phyloP scores from a whole-genome alignment of 495 filamentous ascomycete genomes.

The Durotheca rogersii region DNA sequence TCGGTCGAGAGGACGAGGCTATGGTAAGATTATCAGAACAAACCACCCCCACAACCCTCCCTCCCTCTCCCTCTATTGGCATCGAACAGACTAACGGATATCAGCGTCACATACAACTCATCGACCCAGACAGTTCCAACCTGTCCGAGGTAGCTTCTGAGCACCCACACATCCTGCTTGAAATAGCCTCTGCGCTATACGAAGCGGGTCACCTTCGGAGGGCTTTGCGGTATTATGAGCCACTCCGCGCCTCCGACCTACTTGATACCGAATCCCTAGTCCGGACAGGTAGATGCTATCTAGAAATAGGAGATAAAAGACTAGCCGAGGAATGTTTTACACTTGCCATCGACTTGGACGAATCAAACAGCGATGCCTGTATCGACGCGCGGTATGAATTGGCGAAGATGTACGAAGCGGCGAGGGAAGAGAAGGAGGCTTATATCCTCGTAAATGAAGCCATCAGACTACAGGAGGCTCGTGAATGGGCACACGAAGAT shows the following conservation, averaged over 20 bases:
- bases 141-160: constrained; percentile 18
- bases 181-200: constrained; percentile 37
- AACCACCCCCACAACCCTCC: too few species aligned
- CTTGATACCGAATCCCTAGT: constrained; percentile 65
- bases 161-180: constrained; percentile 29
- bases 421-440: constrained; percentile 68
- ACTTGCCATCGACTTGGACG: constrained; percentile 66
- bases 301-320: constrained; percentile 57
- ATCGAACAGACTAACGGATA: constrained; percentile 7
- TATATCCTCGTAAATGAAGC: constrained; percentile 72
- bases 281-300: constrained; percentile 72
- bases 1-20: constrained; percentile 72
- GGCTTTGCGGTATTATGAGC: constrained; percentile 73
- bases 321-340: constrained; percentile 76
- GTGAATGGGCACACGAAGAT: constrained; percentile 43
- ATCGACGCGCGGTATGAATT: constrained; percentile 62
- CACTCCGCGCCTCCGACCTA: constrained; percentile 56
- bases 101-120: constrained; percentile 35
- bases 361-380: constrained; percentile 62
- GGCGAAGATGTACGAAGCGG: constrained; percentile 75
- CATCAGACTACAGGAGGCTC: constrained; percentile 55
- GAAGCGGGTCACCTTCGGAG: constrained; percentile 55
- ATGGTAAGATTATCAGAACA: constrained; percentile 55
- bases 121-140: constrained; percentile 26
- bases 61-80: not conserved